Evolutionary conservation across 108 stramenopile genomes (phyloP), one percentile per base, ranked within the genome.

Genomic region (Cylindrotheca closterium): DNA sequence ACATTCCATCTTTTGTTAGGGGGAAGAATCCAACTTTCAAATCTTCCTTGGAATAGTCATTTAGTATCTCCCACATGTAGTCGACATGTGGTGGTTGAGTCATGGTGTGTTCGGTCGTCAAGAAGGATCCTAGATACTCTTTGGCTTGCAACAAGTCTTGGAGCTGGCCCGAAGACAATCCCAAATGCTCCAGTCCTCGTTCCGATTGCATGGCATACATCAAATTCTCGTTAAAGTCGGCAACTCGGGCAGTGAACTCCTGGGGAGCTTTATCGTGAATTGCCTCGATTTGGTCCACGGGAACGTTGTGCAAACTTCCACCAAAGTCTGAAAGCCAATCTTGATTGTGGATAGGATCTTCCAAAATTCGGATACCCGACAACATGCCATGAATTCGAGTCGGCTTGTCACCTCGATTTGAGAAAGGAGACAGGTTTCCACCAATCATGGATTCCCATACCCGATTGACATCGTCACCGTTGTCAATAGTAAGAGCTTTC

Each of bases 81-180:
- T 88, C 87, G n/a, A 88, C 82, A 71, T 88, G 87, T 1, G 87
- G 73, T n/a, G 82, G 81, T 58, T 88, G 87, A 25, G 78, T 70
- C 7, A 83, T 62, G 15, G 79, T 81, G 23, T 31, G 25, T 57
- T 77, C 74, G 1, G 86, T 84, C 33, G 67, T 55, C 69, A 87
- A 65, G 42, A 80, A 84, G 24, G 86, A 87, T 22, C 78, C 78
- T 34, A 70, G 63, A 60, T 26, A 56, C 17, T 65, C 74, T 27
- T 28, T 58, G 46, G 54, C 64, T 46, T 26, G 33, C 12, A 73
- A 4, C 15, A 60, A 67, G 46, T 27, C 5, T 63, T 68, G 65
- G 28, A 72, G 61, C 26, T 33, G 67, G 61, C 34, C 47, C n/a
- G 34, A n/a, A 10, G 37, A 15, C 5, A 58, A 22, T 28, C 58